Evolutionary conservation across 2,329 filamentous ascomycete species (phyloP).

Genomic region (Aspergillus proliferans): DNA sequence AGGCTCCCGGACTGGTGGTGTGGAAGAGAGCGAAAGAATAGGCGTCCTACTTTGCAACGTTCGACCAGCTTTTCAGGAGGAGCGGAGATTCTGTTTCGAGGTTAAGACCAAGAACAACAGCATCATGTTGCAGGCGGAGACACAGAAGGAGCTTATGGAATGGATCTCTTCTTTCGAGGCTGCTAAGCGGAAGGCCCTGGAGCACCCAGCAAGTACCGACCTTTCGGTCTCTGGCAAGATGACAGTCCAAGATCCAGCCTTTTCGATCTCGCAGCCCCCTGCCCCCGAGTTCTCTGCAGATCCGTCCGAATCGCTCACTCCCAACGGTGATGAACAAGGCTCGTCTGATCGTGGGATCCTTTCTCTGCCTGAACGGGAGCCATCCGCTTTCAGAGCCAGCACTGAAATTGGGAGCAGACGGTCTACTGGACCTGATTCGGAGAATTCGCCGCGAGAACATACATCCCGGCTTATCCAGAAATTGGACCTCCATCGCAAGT

Average conservation of each 20-base stretch:
- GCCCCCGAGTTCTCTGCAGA: constrained; percentile 88
- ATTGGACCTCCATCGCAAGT: constrained; percentile 79
- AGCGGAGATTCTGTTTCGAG: constrained; percentile 94
- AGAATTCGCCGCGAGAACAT: constrained; percentile 65
- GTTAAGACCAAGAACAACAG: constrained; percentile 95
- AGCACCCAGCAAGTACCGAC: constrained; percentile 57
- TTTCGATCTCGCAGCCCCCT: constrained; percentile 82
- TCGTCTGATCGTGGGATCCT: constrained; percentile 59
- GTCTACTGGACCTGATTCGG: constrained; percentile 49
- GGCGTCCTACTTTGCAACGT: constrained; percentile 91
- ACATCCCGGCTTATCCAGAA: constrained; percentile 87
- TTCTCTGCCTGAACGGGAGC: constrained; percentile 58
- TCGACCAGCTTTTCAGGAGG: constrained; percentile 83
- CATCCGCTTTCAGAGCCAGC: constrained; percentile 57
- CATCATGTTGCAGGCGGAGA: constrained; percentile 85
- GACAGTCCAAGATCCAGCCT: constrained; percentile 61
- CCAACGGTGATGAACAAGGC: constrained; percentile 50
- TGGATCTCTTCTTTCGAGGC: constrained; percentile 93
- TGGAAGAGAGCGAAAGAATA: constrained; percentile 93
- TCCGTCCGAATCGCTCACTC: constrained; percentile 59
- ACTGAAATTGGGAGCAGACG: constrained; percentile 56
- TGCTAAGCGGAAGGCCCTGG: constrained; percentile 85
- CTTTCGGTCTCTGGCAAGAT: constrained; percentile 38
- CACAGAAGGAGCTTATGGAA: constrained; percentile 81
- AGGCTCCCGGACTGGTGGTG: constrained; percentile 69